Base-by-base conservation (phyloP, 345 rosid genomes). In the Lepidium africanum region DNA sequence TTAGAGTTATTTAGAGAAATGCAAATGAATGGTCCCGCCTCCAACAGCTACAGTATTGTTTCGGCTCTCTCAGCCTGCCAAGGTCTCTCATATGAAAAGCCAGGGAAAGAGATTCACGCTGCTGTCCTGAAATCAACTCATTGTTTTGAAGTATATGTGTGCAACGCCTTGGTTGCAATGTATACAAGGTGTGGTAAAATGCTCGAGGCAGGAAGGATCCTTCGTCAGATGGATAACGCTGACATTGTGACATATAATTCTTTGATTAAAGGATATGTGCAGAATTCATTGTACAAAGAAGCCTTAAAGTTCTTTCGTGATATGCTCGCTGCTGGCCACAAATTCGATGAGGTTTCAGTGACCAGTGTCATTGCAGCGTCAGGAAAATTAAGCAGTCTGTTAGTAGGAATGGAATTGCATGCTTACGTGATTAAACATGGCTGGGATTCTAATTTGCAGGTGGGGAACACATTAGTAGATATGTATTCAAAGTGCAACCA, bases 351-450 rank as follows among this genome's bases (percentile, higher is more conserved):
- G 74, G 85, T 92, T 75, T 81, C 90, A 33, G 21, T 83, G 52
- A 58, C 77, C 69, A 78, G 80, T 62, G 77, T 83, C 67, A 51
- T 82, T 70, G 66, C 77, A 15, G 91, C 93, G 6, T 85, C 79
- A 60, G 91, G 95, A 43, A 80, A 88, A 76, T 59, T 83, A 70
- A 80, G 79, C 52, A 75, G 80, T 71, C 65, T 86, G 42, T 75
- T 87, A 76, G 82, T 75, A 70, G 93, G 96, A 55, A 92, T 37
- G 83, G 98, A 84, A 77, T 67, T 83, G 72, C 98, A 90, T 81
- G 90, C 87, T 32, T 84, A 81, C 76, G 81, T 85, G 12, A 74
- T 92, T 55, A 86, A 84, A 77, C 80, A 72, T 11, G 91, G 80
- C 57, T 77, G 82, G 59, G 82, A 72, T 80, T 81, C 74, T 41